phyloP scores from a whole-genome alignment of 805 yeast species.

The Candida sanyiensis region DNA sequence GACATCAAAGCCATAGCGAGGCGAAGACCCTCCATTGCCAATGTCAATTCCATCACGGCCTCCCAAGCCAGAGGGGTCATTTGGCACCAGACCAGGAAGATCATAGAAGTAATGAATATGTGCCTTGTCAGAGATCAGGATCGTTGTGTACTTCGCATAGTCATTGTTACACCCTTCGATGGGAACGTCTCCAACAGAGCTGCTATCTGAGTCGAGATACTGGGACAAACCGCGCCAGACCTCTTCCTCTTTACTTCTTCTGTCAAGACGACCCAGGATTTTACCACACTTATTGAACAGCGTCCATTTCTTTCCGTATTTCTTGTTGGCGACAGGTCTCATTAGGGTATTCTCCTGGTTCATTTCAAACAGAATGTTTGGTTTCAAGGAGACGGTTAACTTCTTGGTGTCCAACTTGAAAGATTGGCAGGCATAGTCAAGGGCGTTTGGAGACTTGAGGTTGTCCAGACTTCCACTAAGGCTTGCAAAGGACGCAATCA shows the following conservation, averaged over 20 bases:
- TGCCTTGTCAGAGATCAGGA: constrained; percentile 55
- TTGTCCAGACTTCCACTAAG: constrained; percentile 57
- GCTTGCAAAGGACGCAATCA: constrained; percentile 53
- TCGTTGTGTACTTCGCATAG: constrained; percentile 73
- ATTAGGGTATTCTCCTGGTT: constrained; percentile 1
- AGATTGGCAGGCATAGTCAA: constrained; percentile 53
- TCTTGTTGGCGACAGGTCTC: neutral
- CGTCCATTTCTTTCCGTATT: constrained; percentile 1
- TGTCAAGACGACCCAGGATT: neutral
- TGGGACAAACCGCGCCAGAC: constrained; percentile 75
- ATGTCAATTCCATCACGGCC: constrained; percentile 45
- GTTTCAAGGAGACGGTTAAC: constrained; percentile 56
- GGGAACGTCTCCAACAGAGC: constrained; percentile 28
- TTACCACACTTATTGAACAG: constrained; percentile 19
- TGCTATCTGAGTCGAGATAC: constrained; percentile 43
- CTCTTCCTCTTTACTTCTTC: constrained; percentile 1
- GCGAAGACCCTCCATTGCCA: constrained; percentile 54
- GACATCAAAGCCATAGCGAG: constrained; percentile 57
- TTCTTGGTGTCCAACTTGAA: constrained; percentile 41
- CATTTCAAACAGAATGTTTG: constrained; percentile 58
- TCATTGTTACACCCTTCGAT: constrained; percentile 44
- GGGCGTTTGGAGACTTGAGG: constrained; percentile 37
- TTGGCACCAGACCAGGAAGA: constrained; percentile 58
- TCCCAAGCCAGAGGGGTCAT: constrained; percentile 26
- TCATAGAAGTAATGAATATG: constrained; percentile 64